Conservation (phyloP, 2,329 filamentous ascomycete genomes). For the Botryotinia calthae region DNA sequence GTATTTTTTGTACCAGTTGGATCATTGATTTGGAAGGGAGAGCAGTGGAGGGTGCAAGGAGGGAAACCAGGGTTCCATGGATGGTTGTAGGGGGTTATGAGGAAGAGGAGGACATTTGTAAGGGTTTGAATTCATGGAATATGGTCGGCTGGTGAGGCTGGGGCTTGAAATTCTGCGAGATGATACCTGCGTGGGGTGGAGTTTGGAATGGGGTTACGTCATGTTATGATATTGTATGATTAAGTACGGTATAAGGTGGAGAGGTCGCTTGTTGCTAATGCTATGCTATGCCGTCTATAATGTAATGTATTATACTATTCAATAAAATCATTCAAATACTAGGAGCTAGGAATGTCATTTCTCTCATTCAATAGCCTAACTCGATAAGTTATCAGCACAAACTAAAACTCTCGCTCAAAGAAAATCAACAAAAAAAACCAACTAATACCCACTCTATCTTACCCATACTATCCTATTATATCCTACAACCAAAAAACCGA, state of each 20-base stretch:
- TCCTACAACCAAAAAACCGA: background rate
- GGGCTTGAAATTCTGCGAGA: background rate
- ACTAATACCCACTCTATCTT: background rate
- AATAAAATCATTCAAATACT: background rate
- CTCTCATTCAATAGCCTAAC: background rate
- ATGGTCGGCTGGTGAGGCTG: background rate
- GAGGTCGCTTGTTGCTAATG: background rate
- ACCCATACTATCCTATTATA: background rate
- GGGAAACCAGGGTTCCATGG: conserved; percentile 31
- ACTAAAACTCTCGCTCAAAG: background rate
- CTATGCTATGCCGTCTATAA: background rate
- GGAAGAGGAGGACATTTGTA: background rate
- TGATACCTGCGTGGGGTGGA: background rate
- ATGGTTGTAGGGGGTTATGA: conserved; percentile 23
- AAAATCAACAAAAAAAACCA: background rate
- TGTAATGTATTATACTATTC: background rate
- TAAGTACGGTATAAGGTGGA: background rate
- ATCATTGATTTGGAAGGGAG: conserved; percentile 33
- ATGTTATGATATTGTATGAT: background rate
- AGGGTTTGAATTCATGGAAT: background rate
- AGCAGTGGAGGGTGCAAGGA: conserved; percentile 29
- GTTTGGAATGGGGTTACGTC: background rate
- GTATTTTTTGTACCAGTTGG: conserved; percentile 31
- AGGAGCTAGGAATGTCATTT: background rate
- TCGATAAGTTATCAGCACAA: background rate